Percentiles rank a stretch among this genome's conserved stretches.
phyloP scores from a whole-genome alignment of 306 rosid species.

The Acacia confusa region DNA sequence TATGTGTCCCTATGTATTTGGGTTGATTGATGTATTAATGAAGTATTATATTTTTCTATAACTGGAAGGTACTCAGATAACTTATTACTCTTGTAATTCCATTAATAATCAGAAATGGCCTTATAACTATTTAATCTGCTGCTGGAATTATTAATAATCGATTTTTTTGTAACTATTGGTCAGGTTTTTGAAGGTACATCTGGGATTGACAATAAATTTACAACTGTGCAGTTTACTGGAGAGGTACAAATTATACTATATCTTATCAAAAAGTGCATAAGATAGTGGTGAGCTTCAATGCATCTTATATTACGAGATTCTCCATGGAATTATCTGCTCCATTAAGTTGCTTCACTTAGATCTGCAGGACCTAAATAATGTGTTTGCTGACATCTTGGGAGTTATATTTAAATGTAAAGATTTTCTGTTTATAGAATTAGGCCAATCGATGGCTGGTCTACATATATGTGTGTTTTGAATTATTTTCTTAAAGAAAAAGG shows the following conservation, averaged over 20 bases:
- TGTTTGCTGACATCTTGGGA: slow-evolving; percentile 10
- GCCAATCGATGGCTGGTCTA: slow-evolving; percentile 11
- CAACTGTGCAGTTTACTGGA: slow-evolving; percentile 98
- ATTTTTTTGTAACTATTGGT: slow-evolving; percentile 8
- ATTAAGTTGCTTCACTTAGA: slow-evolving; percentile 1
- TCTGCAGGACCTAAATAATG: slow-evolving; percentile 9
- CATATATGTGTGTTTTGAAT: slow-evolving; percentile 14
- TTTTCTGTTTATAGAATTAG: not conserved
- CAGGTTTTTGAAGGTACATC: slow-evolving; percentile 99
- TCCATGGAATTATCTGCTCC: slow-evolving; percentile 9
- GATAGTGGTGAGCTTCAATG: slow-evolving; percentile 2
- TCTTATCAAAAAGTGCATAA: not conserved
- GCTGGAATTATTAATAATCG: not conserved
- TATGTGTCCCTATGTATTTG: not conserved
- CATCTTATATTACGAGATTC: not conserved
- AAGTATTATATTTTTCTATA: not conserved
- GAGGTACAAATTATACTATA: slow-evolving; percentile 56
- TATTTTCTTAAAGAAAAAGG: not conserved
- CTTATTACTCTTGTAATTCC: not conserved
- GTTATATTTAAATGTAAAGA: not conserved
- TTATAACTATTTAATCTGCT: slow-evolving; percentile 1
- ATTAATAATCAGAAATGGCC: not conserved
- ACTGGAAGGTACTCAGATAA: not conserved
- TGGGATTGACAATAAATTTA: slow-evolving; percentile 97
- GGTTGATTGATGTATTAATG: not conserved